These are phyloP conservation scores for Serendipita sp. DNA, from an alignment of 1,284 basidiomycete genomes.

Conservation along the genomic window DNA sequence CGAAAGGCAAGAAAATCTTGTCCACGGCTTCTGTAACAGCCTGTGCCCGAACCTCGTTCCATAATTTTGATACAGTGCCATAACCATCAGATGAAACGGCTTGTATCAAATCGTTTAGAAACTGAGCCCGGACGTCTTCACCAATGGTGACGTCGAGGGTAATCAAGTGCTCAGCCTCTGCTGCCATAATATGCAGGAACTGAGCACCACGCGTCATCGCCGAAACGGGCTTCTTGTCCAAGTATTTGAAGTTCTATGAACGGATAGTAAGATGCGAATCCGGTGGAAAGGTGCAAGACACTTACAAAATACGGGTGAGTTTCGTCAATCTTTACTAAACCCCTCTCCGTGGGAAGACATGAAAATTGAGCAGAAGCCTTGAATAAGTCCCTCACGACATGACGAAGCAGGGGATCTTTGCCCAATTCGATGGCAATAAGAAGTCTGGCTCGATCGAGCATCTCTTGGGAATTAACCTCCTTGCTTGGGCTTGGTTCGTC, in stretches of 20 bases:
- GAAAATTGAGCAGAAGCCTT: slow-evolving; percentile 66
- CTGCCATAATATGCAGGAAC: slow-evolving; percentile 83
- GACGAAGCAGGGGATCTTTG: slow-evolving; percentile 80
- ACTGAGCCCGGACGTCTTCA: slow-evolving; percentile 42
- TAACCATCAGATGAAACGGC: slow-evolving; percentile 79
- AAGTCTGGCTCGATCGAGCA: slow-evolving; percentile 63
- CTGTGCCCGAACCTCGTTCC: slow-evolving; percentile 79
- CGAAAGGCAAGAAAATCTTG: slow-evolving; percentile 68
- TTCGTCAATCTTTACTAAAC: slow-evolving; percentile 81
- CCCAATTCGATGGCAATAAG: slow-evolving; percentile 85
- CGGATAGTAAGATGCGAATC: slow-evolving; percentile 7
- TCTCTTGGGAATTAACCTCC: slow-evolving; percentile 40
- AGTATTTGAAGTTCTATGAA: slow-evolving; percentile 85
- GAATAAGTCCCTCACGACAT: slow-evolving; percentile 68
- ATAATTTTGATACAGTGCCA: slow-evolving; percentile 73
- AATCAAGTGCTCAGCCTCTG: slow-evolving; percentile 80
- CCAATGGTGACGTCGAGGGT: slow-evolving; percentile 61
- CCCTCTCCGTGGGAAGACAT: slow-evolving; percentile 81
- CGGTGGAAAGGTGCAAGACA: slow-evolving; percentile 14
- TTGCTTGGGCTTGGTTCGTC: slow-evolving; percentile 29
- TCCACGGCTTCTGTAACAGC: slow-evolving; percentile 70
- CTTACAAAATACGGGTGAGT: slow-evolving; percentile 80
- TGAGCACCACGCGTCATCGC: slow-evolving; percentile 59
- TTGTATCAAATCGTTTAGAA: slow-evolving; percentile 63
- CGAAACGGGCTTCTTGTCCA: slow-evolving; percentile 66